Evolutionary conservation across 176 grass and related monocot species (phyloP), one percentile per base, ranked within the genome.

Genomic region (Saccharum spontaneum): DNA sequence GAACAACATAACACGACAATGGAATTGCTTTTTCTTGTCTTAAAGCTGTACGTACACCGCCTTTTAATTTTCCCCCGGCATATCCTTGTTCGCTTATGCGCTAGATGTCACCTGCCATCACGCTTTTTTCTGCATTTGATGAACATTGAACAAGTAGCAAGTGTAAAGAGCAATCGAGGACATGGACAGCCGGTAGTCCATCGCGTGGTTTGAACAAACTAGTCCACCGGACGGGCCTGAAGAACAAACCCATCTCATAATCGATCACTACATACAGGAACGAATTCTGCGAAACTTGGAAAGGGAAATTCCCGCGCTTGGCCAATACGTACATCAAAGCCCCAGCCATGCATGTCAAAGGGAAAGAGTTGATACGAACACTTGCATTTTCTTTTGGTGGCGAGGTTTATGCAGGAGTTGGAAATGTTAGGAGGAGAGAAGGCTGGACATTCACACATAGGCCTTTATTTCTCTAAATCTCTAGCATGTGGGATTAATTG

Each of bases 1-100:
- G 31, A 69, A 81, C n/a, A 63, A 18, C 40, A 86, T 66, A 80
- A 74, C 59, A 75, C 57, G 77, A 75, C 85, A n/a, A 43, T 75
- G 69, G 62, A 75, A 75, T 41, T 81, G 57, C 59, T 23, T 80
- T 81, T 41, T 8, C 59, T 50, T 9, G 7, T 16, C 33, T 24
- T 61, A 63, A 76, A 67, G 30, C 22, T 40, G 31, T 2, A 38
- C 31, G 10, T n/a, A 22, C 44, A 8, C 6, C 14, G 14, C 39
- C 84, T 14, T 49, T 66, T 3, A 1, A 17, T 54, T 30, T 66
- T 12, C 5, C 17, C 17, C 28, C 1, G 1, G 28, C 40, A 48
- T 38, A 44, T 40, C 39, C 30, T 16, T 23, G 16, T 15, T 64
- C 40, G 40, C 13, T 86, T n/a, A n/a, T 86, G 76, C 40, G 52